Percentiles rank a stretch among this genome's conserved stretches.
These are phyloP conservation scores for Grosmannia huntii DNA, from an alignment of 2,329 filamentous ascomycete genomes.

Conservation along the genomic window DNA sequence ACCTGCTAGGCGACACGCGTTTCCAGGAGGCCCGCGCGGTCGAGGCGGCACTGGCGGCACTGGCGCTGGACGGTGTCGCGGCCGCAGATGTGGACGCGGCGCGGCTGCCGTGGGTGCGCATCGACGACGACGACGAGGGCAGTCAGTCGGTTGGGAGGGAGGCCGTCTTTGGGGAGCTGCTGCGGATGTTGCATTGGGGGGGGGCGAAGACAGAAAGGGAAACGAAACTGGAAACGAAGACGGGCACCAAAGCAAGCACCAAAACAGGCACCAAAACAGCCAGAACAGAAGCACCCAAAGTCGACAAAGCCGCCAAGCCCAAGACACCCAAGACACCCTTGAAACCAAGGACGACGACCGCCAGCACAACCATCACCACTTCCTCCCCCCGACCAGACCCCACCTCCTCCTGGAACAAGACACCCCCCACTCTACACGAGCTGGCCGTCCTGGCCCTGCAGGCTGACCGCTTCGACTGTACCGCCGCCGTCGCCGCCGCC, in stretches of 20 bases:
- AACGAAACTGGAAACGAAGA: background rate
- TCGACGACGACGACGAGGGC: constrained; percentile 57
- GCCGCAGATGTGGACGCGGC: constrained; percentile 31
- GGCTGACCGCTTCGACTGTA: constrained; percentile 61
- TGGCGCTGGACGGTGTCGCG: constrained; percentile 33
- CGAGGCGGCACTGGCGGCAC: constrained; percentile 32
- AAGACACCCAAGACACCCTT: background rate
- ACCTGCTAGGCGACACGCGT: constrained; percentile 47
- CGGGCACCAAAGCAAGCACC: no score
- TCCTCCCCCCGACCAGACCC: background rate
- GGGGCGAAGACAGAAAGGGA: background rate
- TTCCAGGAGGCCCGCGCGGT: constrained; percentile 52
- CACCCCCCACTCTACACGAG: constrained; percentile 42
- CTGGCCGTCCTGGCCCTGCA: constrained; percentile 56
- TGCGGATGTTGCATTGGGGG: constrained; percentile 53
- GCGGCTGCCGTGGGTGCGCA: constrained; percentile 49
- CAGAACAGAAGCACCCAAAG: no score
- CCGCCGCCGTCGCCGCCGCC: constrained; percentile 39
- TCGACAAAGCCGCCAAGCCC: no score
- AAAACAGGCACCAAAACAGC: no score
- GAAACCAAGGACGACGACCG: no score
- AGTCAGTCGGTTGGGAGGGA: constrained; percentile 48
- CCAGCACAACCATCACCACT: background rate
- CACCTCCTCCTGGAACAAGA: constrained; percentile 15
- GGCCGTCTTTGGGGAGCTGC: constrained; percentile 51